Evolutionary conservation across 2,329 filamentous ascomycete genomes (phyloP).

Genomic region (Pestalotiopsis sp.): DNA sequence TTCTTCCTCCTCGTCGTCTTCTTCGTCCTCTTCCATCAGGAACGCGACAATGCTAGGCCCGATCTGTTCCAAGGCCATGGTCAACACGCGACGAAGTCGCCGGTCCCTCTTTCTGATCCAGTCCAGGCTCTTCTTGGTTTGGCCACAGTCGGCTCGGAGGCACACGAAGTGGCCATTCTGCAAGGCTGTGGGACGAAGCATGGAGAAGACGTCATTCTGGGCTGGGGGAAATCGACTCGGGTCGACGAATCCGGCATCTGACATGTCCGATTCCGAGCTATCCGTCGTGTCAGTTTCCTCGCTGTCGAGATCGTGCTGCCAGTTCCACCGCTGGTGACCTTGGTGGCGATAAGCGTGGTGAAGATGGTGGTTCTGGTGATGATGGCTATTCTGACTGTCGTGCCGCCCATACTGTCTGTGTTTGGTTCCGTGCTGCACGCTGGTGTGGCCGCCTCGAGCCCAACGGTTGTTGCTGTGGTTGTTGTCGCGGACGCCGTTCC

Average conservation of each 20-base stretch:
- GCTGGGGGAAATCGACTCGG: neutral
- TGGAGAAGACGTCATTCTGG: neutral
- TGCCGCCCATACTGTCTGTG: neutral
- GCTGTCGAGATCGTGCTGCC: neutral
- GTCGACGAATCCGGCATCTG: neutral
- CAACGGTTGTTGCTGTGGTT: neutral
- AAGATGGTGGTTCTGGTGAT: neutral
- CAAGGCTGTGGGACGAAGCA: neutral
- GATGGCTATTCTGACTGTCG: neutral
- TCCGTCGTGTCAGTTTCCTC: neutral
- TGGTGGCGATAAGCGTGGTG: neutral
- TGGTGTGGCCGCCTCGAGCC: neutral
- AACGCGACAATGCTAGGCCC: neutral
- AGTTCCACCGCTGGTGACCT: neutral
- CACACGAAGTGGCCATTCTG: neutral
- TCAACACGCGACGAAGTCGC: neutral
- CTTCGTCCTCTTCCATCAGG: neutral
- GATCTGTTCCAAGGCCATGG: neutral
- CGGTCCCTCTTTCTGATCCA: neutral
- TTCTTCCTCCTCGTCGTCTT: neutral
- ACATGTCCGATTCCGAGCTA: neutral
- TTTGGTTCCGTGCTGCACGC: neutral
- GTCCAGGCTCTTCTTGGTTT: neutral
- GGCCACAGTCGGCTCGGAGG: neutral
- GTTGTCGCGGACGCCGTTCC: neutral